These are phyloP conservation scores for Aspergillus pseudoglaucus DNA, from an alignment of 2,329 filamentous ascomycete genomes.

Conservation along the genomic window DNA sequence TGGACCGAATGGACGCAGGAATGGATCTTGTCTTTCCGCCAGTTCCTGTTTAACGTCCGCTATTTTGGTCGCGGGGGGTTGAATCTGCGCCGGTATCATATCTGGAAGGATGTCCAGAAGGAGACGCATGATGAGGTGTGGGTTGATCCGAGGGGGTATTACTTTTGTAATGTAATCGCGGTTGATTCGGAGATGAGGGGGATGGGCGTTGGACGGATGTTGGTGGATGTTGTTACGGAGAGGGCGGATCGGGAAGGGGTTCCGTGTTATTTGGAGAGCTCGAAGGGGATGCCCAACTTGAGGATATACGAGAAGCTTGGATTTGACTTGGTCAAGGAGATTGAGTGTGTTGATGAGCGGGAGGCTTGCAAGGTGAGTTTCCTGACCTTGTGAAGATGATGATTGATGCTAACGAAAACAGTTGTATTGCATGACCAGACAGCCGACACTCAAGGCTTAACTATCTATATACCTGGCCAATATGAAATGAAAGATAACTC, in stretches of 20 bases:
- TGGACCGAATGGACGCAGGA: conserved; percentile 59
- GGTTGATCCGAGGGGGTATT: conserved; percentile 62
- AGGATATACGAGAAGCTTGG: conserved; percentile 65
- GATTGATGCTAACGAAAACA: not conserved
- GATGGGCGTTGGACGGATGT: conserved; percentile 57
- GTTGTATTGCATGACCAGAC: conserved; percentile 20
- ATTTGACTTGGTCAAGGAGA: conserved; percentile 58
- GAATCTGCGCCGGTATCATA: conserved; percentile 60
- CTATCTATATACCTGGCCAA: not conserved
- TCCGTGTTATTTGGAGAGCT: conserved; percentile 65
- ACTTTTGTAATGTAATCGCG: conserved; percentile 70
- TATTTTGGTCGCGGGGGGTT: conserved; percentile 62
- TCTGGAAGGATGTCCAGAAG: conserved; percentile 64
- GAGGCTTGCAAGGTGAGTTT: conserved; percentile 45
- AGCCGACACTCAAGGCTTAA: conserved; percentile 12
- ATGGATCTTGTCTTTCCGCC: conserved; percentile 61
- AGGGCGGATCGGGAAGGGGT: conserved; percentile 58
- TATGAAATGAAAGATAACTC: not conserved
- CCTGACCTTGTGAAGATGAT: not conserved
- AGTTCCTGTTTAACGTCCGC: conserved; percentile 60
- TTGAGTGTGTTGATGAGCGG: conserved; percentile 60
- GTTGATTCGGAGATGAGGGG: conserved; percentile 61
- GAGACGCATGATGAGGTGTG: conserved; percentile 57
- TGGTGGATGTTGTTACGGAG: conserved; percentile 59
- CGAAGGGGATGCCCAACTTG: conserved; percentile 61